Evolutionary conservation across 164 flowering plant species (phyloP).

Genomic region (Taxillus chinensis): DNA sequence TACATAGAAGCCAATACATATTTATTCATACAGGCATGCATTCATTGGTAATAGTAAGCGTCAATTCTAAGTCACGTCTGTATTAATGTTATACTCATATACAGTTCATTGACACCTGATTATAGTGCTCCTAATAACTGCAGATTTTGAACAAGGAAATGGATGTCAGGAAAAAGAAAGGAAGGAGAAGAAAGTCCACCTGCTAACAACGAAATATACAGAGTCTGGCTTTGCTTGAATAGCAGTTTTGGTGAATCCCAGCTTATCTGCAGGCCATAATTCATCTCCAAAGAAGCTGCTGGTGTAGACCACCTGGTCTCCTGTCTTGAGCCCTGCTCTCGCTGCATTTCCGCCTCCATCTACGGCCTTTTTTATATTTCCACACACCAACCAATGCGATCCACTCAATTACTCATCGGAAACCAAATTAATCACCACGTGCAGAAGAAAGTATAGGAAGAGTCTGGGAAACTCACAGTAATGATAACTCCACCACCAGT

Average conservation of each 20-base stretch:
- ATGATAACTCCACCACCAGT: slow-evolving; percentile 85
- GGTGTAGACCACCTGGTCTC: slow-evolving; percentile 92
- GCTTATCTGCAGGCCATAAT: slow-evolving; percentile 97
- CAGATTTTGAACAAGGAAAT: background rate
- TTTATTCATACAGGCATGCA: too few relatives aligned
- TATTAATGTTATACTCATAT: too few relatives aligned
- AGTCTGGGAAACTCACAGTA: slow-evolving; percentile 42
- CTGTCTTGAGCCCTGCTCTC: slow-evolving; percentile 74
- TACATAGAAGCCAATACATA: too few relatives aligned
- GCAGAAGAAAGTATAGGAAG: too few relatives aligned
- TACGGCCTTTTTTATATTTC: slow-evolving; percentile 40
- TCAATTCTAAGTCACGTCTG: too few relatives aligned
- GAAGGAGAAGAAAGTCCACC: slow-evolving; percentile 24
- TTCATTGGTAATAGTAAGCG: too few relatives aligned
- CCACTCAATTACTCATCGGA: too few relatives aligned
- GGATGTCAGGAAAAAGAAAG: background rate
- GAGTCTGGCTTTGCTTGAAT: slow-evolving; percentile 95
- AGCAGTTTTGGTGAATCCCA: slow-evolving; percentile 96
- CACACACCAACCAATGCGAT: background rate
- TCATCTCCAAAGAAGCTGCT: slow-evolving; percentile 99
- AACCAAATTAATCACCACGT: too few relatives aligned
- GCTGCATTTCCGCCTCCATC: slow-evolving; percentile 93
- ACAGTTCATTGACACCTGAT: background rate
- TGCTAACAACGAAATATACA: slow-evolving; percentile 89
- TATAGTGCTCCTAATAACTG: too few relatives aligned